These are phyloP conservation scores for Aspergillus sp. DNA, from an alignment of 2,329 filamentous ascomycete genomes.

Conservation along the genomic window DNA sequence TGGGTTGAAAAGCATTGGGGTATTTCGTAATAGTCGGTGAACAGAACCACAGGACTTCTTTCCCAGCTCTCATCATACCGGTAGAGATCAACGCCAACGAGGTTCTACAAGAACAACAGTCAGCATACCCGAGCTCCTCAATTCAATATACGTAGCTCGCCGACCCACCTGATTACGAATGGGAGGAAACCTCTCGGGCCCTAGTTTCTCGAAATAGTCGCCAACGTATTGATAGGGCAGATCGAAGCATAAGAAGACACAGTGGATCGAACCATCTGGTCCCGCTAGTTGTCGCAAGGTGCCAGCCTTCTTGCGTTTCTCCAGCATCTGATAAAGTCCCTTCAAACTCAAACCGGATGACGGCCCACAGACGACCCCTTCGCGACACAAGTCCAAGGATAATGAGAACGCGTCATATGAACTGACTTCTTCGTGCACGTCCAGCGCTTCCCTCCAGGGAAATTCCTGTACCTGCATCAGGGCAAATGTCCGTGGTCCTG, in stretches of 20 bases:
- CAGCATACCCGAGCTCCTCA: conserved; percentile 4
- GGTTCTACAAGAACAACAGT: conserved; percentile 35
- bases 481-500: conserved; percentile 58
- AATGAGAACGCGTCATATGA: conserved; percentile 56
- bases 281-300: conserved; percentile 49
- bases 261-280: conserved; percentile 51
- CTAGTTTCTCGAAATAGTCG: conserved; percentile 61
- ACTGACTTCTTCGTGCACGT: conserved; percentile 58
- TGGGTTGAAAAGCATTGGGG: conserved; percentile 23
- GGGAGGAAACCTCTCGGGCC: conserved; percentile 49
- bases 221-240: conserved; percentile 64
- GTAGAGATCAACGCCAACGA: conserved; percentile 54
- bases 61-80: conserved; percentile 61
- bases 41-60: conserved; percentile 42
- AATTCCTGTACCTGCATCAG: conserved; percentile 56
- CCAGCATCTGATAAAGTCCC: conserved; percentile 54
- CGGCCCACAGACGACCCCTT: conserved; percentile 62
- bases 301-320: conserved; percentile 50
- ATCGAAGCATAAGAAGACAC: conserved; percentile 64
- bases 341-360: conserved; percentile 62
- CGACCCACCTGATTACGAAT: conserved; percentile 50
- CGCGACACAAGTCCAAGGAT: conserved; percentile 57
- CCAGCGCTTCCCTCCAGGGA: conserved; percentile 59
- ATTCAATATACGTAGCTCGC: background rate
- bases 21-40: conserved; percentile 42